Conservation (phyloP, 257 asterid species). For the Ilex asprella region DNA sequence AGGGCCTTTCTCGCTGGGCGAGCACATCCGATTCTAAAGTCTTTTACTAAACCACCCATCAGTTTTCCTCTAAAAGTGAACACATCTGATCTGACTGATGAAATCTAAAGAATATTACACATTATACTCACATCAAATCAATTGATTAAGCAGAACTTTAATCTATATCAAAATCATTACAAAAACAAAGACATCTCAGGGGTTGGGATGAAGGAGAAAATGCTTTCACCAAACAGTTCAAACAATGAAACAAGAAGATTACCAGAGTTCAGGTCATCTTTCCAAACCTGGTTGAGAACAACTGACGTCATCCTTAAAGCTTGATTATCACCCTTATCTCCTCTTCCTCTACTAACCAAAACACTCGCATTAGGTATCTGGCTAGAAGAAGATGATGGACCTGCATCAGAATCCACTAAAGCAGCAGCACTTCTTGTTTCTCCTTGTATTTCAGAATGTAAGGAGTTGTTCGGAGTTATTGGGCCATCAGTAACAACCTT, state of each 20-base stretch:
- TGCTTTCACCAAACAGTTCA: constrained; percentile 78
- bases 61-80: too few relatives aligned
- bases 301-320: constrained; percentile 34
- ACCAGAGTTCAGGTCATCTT: constrained; percentile 41
- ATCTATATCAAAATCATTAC: constrained; percentile 17
- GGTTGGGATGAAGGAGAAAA: constrained; percentile 58
- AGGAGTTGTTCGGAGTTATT: constrained; percentile 33
- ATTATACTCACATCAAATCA: too few relatives aligned
- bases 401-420: constrained; percentile 25
- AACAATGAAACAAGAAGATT: constrained; percentile 43
- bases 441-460: constrained; percentile 38
- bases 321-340: constrained; percentile 34
- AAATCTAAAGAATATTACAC: too few relatives aligned
- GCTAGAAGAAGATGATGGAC: constrained; percentile 30
- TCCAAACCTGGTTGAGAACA: constrained; percentile 56
- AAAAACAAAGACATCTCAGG: constrained; percentile 57
- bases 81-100: too few relatives aligned
- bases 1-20: too few relatives aligned
- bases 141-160: too few relatives aligned
- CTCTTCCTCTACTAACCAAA: constrained; percentile 40
- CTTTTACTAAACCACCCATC: too few relatives aligned
- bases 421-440: constrained; percentile 36
- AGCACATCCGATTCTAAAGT: too few relatives aligned
- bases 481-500: constrained; percentile 51
- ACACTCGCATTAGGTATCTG: constrained; percentile 34